Evolutionary conservation across 164 flowering plant genomes (phyloP), one percentile per base, ranked within the genome.

Genomic region (Litsea cubeba): DNA sequence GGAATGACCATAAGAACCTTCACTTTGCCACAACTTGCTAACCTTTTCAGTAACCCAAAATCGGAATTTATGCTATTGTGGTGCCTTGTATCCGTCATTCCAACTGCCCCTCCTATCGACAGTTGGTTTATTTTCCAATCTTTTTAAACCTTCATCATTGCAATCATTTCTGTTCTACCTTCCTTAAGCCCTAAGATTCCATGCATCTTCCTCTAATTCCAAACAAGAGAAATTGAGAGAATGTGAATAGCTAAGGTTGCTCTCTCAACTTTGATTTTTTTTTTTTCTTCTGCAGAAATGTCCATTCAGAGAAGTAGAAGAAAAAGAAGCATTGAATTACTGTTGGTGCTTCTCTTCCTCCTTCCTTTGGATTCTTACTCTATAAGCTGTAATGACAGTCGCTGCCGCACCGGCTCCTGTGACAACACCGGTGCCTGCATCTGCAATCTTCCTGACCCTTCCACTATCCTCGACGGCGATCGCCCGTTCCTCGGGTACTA

Each of bases 401-500:
- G 81, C 18, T 82, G 85, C 75, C 80, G 70, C 65, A 80, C 81
- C 18, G 73, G 76, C 57, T 58, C 72, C 18, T 80, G 85, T 71
- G 57, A 80, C 24, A 70, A 70, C 5, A 62, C 60, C 5, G 85
- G 85, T 12, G 63, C 73, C n/a, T 80, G 85, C 76, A 74, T 83
- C 65, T 82, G 82, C 50, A n/a, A 74, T 54, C 68, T 78, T 20
- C 83, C 83, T 3, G 80, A 76, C 70, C 83, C 83, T 68, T 83
- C 81, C 40, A 83, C 81, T 72, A 78, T 80, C 51, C 32, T 80
- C 17, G 80, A 80, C 18, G 81, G 83, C 1, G 78, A 83, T 46
- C 80, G 85, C 40, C 72, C 79, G 4, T 80, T 83, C 67, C 75
- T 78, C 6, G 85, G 85, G 85, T 81, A 68, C 4, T 3, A 12